Evolutionary conservation across 2,329 filamentous ascomycete species (phyloP).

Genomic region (Fusarium hostae): DNA sequence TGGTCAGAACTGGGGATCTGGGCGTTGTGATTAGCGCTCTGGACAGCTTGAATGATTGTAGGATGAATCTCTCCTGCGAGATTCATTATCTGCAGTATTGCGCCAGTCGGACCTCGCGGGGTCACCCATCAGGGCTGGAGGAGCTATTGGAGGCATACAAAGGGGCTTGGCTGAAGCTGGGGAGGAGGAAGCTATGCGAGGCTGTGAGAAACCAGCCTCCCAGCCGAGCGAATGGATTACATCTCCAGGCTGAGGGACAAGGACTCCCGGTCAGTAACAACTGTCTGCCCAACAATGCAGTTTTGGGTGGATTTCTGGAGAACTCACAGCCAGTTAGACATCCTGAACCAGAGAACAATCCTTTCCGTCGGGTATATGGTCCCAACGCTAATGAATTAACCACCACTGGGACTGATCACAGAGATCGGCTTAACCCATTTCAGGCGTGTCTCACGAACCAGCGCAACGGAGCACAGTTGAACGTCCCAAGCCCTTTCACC

Average conservation of each 20-base stretch:
- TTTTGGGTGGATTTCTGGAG: fast-evolving
- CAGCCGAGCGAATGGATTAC: fast-evolving
- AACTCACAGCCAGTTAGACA: background rate
- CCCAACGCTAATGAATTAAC: fast-evolving
- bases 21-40: background rate
- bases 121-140: fast-evolving
- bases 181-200: fast-evolving
- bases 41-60: background rate
- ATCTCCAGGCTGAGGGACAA: fast-evolving
- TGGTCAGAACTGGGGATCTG: background rate
- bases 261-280: fast-evolving
- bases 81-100: background rate
- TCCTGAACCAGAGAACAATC: fast-evolving
- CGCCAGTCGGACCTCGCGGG: background rate
- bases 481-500: fast-evolving
- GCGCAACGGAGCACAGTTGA: background rate
- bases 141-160: background rate
- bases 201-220: fast-evolving
- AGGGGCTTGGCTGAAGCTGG: background rate
- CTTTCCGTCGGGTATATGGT: fast-evolving
- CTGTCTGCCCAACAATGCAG: fast-evolving
- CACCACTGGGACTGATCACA: background rate
- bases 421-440: background rate
- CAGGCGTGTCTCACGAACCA: background rate
- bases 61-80: background rate